A percentile compares a stretch with the other conserved stretches of the same genome.
Conservation (phyloP, 345 rosid genomes). For the Xanthoceras sorbifolium region DNA sequence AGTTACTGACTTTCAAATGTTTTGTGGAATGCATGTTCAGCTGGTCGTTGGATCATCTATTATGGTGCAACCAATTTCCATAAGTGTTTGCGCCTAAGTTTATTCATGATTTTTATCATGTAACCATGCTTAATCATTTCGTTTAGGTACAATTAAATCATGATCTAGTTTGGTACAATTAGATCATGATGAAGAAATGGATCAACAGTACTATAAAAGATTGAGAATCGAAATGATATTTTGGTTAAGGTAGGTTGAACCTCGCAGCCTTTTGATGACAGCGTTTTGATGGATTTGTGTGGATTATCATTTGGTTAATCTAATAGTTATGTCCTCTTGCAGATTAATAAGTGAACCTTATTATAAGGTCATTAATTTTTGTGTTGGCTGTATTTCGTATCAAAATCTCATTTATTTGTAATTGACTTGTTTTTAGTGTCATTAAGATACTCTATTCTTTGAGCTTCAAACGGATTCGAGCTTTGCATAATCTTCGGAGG, state of each 20-base stretch:
- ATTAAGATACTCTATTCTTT: no score
- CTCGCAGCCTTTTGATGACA: not conserved
- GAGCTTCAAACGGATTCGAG: no score
- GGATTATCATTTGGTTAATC: not conserved
- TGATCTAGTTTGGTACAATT: not conserved
- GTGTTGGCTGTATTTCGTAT: no score
- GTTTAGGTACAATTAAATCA: slow-evolving; percentile 5
- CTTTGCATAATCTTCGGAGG: no score
- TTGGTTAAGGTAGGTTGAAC: not conserved
- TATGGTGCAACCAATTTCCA: not conserved
- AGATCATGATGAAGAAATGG: not conserved
- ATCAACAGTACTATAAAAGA: slow-evolving; percentile 2
- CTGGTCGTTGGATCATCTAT: not conserved
- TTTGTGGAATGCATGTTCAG: not conserved
- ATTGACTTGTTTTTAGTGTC: no score
- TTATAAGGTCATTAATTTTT: no score
- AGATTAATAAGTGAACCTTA: not conserved
- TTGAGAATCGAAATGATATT: not conserved
- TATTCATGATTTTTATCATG: not conserved
- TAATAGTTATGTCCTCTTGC: slow-evolving; percentile 13
- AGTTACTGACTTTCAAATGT: not conserved
- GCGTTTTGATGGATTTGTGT: not conserved
- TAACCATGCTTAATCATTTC: not conserved
- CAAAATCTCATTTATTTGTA: no score
- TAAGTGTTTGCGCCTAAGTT: not conserved